These are phyloP conservation scores for Termitomyces sp. DNA, from an alignment of 768 basidiomycete genomes.

Conservation along the genomic window DNA sequence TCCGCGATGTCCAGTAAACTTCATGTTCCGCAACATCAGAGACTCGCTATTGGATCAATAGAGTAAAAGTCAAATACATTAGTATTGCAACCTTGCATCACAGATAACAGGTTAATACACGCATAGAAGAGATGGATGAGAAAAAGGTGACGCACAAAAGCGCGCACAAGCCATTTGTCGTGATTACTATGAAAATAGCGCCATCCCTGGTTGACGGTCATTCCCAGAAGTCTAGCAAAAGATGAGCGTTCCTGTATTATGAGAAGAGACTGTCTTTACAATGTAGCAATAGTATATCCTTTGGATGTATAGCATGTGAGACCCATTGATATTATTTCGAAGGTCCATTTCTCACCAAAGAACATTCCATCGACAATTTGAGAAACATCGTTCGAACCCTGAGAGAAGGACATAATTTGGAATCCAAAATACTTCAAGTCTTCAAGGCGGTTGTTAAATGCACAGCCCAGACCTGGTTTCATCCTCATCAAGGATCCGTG, in stretches of 20 bases:
- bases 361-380: background rate
- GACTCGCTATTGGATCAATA: background rate
- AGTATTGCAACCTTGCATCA: background rate
- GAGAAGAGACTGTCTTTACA: background rate
- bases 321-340: background rate
- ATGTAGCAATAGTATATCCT: background rate
- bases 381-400: background rate
- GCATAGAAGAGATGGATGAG: background rate
- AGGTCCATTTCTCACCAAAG: background rate
- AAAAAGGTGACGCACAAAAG: background rate
- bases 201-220: background rate
- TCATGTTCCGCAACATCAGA: background rate
- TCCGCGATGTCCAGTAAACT: slow-evolving; percentile 11
- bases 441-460: background rate
- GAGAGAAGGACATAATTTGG: background rate
- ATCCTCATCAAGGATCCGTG: too few species aligned
- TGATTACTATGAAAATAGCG: background rate
- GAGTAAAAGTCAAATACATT: background rate
- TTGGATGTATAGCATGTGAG: background rate
- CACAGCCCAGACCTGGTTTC: too few species aligned
- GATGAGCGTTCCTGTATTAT: background rate
- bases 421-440: background rate
- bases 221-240: background rate
- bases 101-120: background rate
- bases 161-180: background rate